A percentile compares a stretch with the other conserved stretches of the same genome.
These are phyloP conservation scores for Hemileccinum rubropunctum DNA, from an alignment of 768 basidiomycete species.

Conservation along the genomic window DNA sequence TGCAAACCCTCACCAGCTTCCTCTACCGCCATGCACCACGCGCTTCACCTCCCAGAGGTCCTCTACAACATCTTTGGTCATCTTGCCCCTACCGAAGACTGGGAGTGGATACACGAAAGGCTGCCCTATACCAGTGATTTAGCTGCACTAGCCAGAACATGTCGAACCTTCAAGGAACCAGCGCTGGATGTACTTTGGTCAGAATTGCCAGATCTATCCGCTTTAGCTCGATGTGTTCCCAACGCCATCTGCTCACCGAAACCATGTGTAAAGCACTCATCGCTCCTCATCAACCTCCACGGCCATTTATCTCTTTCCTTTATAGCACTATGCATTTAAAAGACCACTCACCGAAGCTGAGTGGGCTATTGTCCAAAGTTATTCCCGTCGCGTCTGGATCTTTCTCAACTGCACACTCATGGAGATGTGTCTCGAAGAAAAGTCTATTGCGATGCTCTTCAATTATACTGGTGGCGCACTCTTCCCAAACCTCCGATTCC, in stretches of 20 bases:
- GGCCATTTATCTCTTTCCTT: neutral
- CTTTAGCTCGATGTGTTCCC: neutral
- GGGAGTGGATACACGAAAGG: neutral
- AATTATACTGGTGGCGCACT: neutral
- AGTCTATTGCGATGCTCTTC: neutral
- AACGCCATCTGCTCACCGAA: neutral
- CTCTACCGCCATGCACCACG: neutral
- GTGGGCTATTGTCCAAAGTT: neutral
- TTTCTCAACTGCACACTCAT: neutral
- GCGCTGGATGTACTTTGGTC: slow-evolving; percentile 10
- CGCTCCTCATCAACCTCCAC: neutral
- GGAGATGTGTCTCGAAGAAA: neutral
- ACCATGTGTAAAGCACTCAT: neutral
- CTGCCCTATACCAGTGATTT: neutral
- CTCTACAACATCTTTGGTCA: slow-evolving; percentile 6
- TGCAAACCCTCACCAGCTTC: neutral
- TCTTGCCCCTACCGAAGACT: neutral
- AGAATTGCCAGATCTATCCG: neutral
- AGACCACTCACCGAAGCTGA: slow-evolving; percentile 2
- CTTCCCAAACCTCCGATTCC: neutral
- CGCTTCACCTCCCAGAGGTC: neutral
- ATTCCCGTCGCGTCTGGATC: slow-evolving; percentile 1
- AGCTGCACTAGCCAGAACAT: slow-evolving; percentile 5
- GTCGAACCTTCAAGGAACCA: slow-evolving; percentile 8
- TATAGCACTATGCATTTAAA: neutral